Percentiles rank a stretch among this genome's conserved stretches.
Conservation (phyloP, 2,329 filamentous ascomycete species). For the Colletotrichum acutatum region DNA sequence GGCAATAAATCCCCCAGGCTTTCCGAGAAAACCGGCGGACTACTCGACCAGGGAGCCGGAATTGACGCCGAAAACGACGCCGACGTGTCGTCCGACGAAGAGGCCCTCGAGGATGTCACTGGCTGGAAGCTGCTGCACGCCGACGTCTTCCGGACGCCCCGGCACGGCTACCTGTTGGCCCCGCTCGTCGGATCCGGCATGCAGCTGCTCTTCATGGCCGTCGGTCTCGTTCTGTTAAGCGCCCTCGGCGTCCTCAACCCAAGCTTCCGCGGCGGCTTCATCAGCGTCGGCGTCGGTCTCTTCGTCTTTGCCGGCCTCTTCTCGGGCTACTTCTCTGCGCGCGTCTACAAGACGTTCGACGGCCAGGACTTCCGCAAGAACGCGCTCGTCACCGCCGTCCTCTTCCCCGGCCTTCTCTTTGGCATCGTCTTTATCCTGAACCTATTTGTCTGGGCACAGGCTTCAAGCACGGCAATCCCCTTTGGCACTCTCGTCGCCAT, state of each 20-base stretch:
- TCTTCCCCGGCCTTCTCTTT: constrained; percentile 85
- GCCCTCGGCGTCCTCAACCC: constrained; percentile 85
- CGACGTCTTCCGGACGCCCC: constrained; percentile 85
- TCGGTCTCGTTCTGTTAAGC: constrained; percentile 77
- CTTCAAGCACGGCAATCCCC: constrained; percentile 87
- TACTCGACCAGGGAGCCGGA: constrained; percentile 67
- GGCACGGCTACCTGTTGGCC: constrained; percentile 77
- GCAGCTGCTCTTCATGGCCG: constrained; percentile 85
- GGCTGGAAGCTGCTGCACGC: constrained; percentile 91
- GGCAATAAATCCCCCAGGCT: constrained; percentile 40
- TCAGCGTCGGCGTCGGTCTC: constrained; percentile 84
- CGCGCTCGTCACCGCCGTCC: constrained; percentile 77
- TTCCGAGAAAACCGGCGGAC: constrained; percentile 64
- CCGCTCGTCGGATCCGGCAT: constrained; percentile 87
- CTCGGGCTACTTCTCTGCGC: constrained; percentile 87
- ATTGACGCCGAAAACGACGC: constrained; percentile 63
- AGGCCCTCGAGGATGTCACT: constrained; percentile 80
- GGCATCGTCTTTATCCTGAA: constrained; percentile 82
- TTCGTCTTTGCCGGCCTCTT: constrained; percentile 87
- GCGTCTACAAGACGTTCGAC: constrained; percentile 86
- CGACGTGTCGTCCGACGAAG: constrained; percentile 74
- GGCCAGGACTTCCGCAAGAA: constrained; percentile 81
- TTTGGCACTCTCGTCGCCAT: constrained; percentile 82
- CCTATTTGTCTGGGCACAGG: constrained; percentile 90
- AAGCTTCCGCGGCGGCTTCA: constrained; percentile 89